A percentile compares a stretch with the other conserved stretches of the same genome.
These are phyloP conservation scores for Colletotrichum magnum DNA, from an alignment of 2,329 filamentous ascomycete species.

Conservation along the genomic window DNA sequence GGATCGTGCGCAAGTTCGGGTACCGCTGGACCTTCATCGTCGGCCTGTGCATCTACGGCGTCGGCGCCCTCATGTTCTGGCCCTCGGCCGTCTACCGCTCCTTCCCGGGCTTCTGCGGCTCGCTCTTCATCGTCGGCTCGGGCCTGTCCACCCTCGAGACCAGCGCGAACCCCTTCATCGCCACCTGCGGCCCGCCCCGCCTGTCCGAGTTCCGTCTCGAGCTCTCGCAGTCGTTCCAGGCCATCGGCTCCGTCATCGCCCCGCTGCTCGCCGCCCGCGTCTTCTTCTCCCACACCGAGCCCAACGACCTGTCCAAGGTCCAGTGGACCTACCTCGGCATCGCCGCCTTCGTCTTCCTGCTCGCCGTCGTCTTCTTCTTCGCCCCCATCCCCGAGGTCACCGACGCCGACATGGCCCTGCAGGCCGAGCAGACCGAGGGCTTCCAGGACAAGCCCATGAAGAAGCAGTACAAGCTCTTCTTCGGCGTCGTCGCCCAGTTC, in stretches of 20 bases:
- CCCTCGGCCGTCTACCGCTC: constrained; percentile 67
- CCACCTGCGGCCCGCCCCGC: constrained; percentile 70
- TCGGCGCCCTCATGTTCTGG: constrained; percentile 72
- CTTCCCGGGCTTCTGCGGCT: constrained; percentile 73
- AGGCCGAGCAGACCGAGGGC: constrained; percentile 59
- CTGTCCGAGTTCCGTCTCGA: constrained; percentile 73
- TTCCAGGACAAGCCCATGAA: constrained; percentile 57
- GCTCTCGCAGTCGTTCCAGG: constrained; percentile 71
- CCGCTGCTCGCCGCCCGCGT: constrained; percentile 72
- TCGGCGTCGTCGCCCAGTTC: constrained; percentile 73
- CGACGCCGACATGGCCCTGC: constrained; percentile 73
- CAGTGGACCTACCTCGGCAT: constrained; percentile 77
- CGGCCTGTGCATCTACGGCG: constrained; percentile 67
- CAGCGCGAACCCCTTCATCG: constrained; percentile 67
- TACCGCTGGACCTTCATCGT: constrained; percentile 79
- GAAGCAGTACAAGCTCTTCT: constrained; percentile 73
- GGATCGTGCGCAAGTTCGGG: constrained; percentile 74
- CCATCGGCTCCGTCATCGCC: constrained; percentile 69
- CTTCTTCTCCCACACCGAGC: constrained; percentile 70
- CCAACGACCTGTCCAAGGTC: constrained; percentile 68
- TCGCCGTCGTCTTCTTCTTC: constrained; percentile 72
- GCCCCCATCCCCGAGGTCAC: constrained; percentile 67
- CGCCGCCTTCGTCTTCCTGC: constrained; percentile 69
- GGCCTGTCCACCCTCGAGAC: constrained; percentile 68
- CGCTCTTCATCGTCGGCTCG: constrained; percentile 62